Evolutionary conservation across 2,329 filamentous ascomycete species (phyloP), one percentile per base, ranked within the genome.

Genomic region (Exophiala xenobiotica): DNA sequence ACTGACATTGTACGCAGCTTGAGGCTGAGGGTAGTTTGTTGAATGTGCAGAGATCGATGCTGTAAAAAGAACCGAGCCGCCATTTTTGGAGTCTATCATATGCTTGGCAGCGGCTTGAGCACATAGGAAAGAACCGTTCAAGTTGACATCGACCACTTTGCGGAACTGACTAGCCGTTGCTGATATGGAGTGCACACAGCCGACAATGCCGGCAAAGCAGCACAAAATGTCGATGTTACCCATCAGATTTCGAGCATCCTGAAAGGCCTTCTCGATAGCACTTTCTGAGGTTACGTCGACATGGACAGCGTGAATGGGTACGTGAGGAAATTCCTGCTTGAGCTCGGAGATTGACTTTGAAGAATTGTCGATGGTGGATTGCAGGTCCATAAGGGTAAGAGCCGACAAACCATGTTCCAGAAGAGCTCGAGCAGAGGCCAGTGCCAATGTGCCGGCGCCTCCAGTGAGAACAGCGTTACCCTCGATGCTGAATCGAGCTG

Each of bases 201-300:
- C 77, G 0, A 88, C 86, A 0, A 90, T 77, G 4, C 87, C 86
- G 0, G 85, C 86, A 61, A 87, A 87, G 59, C 80, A 83, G 57
- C 81, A 75, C 1, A 86, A 68, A 37, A 79, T 77, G 39, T 58
- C 58, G 26, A 63, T 58, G 12, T 51, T 45, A 19, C 53, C 51
- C 52, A 60, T 58, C 22, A 53, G 61, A 8, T 66, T 58, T 0
- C 69, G 70, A 0, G 71, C 72, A 40, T 69, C 64, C 4, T 66
- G 54, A 2, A 79, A 68, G 1, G 73, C 74, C 6, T 68, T 60
- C 1, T 70, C 66, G 3, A 85, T 75, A 2, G 67, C 70, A 1
- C 33, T 39, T 41, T 58, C 54, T 39, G 79, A 74, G 0, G 82
- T 84, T 2, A 88, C 81, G 59, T 88, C 79, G 16, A 85, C 78